Percentiles rank a stretch among this genome's conserved stretches.
Conservation (phyloP, 2,329 filamentous ascomycete genomes). For the Colletotrichum acutatum region DNA sequence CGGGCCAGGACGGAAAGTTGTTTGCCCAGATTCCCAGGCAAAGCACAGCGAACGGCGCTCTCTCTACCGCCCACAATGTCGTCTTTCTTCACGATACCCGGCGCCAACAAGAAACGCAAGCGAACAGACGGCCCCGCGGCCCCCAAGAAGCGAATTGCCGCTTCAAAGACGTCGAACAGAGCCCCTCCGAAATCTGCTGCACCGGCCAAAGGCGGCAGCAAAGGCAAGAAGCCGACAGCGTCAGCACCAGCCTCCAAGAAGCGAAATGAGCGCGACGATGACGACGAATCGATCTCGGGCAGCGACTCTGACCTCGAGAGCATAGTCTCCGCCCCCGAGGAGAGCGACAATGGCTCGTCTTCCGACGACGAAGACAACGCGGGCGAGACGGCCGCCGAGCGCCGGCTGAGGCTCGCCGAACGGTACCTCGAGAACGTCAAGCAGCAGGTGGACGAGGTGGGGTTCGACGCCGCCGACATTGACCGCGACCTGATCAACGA, state of each 20-base stretch:
- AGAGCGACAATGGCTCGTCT: conserved; percentile 59
- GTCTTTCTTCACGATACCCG: conserved; percentile 93
- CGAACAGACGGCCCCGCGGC: conserved; percentile 65
- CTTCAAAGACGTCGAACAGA: conserved; percentile 56
- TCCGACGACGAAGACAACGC: conserved; percentile 72
- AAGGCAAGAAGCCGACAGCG: conserved; percentile 22
- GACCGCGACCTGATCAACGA: conserved; percentile 93
- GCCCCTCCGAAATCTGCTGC: conserved; percentile 52
- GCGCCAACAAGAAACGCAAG: conserved; percentile 92
- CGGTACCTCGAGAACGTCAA: conserved; percentile 92
- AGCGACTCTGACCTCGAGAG: conserved; percentile 77
- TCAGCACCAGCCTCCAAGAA: conserved; percentile 52
- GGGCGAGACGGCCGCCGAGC: conserved; percentile 89
- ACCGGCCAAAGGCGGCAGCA: conserved; percentile 39
- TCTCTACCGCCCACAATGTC: conserved; percentile 71
- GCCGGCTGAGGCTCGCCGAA: conserved; percentile 87
- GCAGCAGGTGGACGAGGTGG: conserved; percentile 82
- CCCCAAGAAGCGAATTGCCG: conserved; percentile 69
- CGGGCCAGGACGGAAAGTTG: conserved; percentile 41
- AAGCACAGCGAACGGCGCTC: conserved; percentile 23
- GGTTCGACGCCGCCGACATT: conserved; percentile 94
- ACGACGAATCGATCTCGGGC: conserved; percentile 81
- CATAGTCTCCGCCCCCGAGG: conserved; percentile 55
- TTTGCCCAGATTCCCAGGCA: conserved; percentile 35
- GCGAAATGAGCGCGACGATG: conserved; percentile 60